Percentiles rank a stretch among this genome's conserved stretches.
These are phyloP conservation scores for Gynandropsis gynandra DNA, from an alignment of 345 rosid species.

Conservation along the genomic window DNA sequence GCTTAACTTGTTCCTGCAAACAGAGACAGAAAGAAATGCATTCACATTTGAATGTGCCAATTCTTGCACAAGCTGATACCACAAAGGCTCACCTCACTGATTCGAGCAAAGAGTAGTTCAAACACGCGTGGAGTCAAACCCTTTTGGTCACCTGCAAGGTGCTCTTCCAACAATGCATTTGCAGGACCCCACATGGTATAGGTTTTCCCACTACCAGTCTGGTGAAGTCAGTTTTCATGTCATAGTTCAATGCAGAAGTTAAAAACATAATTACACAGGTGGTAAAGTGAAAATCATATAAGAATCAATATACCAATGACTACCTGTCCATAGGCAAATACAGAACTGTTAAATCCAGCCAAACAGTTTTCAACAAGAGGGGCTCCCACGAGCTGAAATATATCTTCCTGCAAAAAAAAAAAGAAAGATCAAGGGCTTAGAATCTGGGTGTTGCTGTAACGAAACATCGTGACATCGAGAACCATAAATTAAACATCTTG, in stretches of 20 bases:
- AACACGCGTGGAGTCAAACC: constrained; percentile 87
- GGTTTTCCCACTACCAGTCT: constrained; percentile 96
- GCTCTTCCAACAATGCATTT: constrained; percentile 57
- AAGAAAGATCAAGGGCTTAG: constrained; percentile 2
- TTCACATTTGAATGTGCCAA: not conserved
- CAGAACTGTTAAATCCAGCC: constrained; percentile 88
- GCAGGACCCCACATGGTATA: constrained; percentile 97
- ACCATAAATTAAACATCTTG: constrained; percentile 9
- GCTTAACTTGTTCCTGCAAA: constrained; percentile 63
- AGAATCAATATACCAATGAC: constrained; percentile 3
- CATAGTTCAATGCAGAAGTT: not conserved
- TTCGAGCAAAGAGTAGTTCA: constrained; percentile 55
- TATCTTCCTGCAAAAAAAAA: constrained; percentile 42
- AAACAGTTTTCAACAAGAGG: constrained; percentile 90
- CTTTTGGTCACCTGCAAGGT: constrained; percentile 49
- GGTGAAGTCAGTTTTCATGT: constrained; percentile 11
- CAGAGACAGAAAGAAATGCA: constrained; percentile 5
- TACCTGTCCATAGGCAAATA: constrained; percentile 95
- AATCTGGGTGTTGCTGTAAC: not conserved
- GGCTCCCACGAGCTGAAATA: constrained; percentile 69
- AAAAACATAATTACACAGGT: constrained; percentile 2
- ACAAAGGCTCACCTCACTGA: constrained; percentile 53
- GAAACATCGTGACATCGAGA: not conserved
- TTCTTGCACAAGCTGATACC: not conserved
- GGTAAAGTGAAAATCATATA: not conserved